These are phyloP conservation scores for Aspergillus quadrilineatus DNA, from an alignment of 2,329 filamentous ascomycete genomes.

Conservation along the genomic window DNA sequence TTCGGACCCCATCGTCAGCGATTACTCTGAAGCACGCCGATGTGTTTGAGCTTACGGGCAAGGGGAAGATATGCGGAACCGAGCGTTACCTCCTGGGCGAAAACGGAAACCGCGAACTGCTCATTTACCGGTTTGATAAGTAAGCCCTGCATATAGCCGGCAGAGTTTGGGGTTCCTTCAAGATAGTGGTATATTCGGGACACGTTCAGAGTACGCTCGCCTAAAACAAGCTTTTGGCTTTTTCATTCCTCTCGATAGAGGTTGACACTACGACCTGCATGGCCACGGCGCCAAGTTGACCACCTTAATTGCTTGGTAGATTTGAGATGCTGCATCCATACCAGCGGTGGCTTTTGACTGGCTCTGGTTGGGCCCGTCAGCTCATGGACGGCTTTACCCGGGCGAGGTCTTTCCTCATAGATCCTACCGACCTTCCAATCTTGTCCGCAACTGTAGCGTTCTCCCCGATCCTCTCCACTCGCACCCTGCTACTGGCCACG, in stretches of 20 bases:
- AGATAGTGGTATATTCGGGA: not conserved
- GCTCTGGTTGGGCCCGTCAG: not conserved
- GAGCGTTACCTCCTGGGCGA: slow-evolving; percentile 64
- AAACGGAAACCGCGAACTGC: slow-evolving; percentile 52
- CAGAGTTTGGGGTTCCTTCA: not conserved
- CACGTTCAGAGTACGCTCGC: not conserved
- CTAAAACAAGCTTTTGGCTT: slow-evolving; percentile 1
- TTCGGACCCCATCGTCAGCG: slow-evolving; percentile 27
- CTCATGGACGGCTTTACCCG: not conserved
- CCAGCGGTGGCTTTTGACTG: not conserved
- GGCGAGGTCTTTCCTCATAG: not conserved
- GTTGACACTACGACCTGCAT: not conserved
- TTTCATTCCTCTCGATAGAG: not conserved
- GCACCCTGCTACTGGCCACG: not conserved
- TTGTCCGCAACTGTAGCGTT: not conserved
- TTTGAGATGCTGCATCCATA: not conserved
- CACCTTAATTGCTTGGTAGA: not conserved
- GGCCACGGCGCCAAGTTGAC: not conserved
- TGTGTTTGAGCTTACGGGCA: slow-evolving; percentile 52
- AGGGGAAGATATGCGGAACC: slow-evolving; percentile 58
- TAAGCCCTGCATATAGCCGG: slow-evolving; percentile 13
- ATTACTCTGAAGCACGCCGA: slow-evolving; percentile 33
- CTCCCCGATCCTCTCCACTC: not conserved
- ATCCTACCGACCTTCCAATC: not conserved
- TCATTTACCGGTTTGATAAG: slow-evolving; percentile 53